Evolutionary conservation across 768 basidiomycete genomes (phyloP).

Genomic region (Cystofilobasidium macerans): DNA sequence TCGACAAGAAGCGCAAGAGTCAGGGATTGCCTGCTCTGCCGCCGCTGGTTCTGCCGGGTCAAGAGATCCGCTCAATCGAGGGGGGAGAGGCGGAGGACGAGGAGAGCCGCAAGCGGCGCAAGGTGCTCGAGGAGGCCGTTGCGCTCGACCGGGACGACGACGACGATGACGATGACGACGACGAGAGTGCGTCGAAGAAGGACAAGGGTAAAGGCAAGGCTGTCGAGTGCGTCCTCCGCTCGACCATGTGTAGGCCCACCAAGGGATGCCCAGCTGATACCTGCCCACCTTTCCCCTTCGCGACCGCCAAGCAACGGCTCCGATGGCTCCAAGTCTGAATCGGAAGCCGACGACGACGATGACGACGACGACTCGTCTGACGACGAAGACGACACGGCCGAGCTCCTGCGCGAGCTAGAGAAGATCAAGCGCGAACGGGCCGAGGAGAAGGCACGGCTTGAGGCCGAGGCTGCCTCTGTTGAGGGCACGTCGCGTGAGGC

Average conservation of each 20-base stretch:
- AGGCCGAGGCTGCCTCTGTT: not conserved
- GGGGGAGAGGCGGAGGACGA: constrained; percentile 49
- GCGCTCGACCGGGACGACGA: constrained; percentile 85
- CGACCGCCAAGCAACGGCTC: not conserved
- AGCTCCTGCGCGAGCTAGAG: constrained; percentile 88
- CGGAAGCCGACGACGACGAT: not conserved
- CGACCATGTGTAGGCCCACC: not conserved
- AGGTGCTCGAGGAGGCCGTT: constrained; percentile 71
- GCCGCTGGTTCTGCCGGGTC: constrained; percentile 26
- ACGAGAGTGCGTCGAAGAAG: constrained; percentile 21
- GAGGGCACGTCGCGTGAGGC: constrained; percentile 50
- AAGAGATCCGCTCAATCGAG: constrained; percentile 45
- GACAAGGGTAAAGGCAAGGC: constrained; percentile 40
- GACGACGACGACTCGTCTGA: not conserved
- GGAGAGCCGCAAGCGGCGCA: constrained; percentile 66
- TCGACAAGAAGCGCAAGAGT: constrained; percentile 83
- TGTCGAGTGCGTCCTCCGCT: constrained; percentile 30
- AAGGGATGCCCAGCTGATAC: no score
- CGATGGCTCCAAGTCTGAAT: not conserved
- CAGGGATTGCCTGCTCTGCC: constrained; percentile 49
- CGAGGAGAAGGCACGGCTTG: constrained; percentile 59
- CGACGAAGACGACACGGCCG: constrained; percentile 85
- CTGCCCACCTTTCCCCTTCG: not conserved
- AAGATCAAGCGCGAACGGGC: constrained; percentile 95
- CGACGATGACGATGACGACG: constrained; percentile 44